Evolutionary conservation across 305 asterid species (phyloP).

Genomic region (Solanum hybrid): DNA sequence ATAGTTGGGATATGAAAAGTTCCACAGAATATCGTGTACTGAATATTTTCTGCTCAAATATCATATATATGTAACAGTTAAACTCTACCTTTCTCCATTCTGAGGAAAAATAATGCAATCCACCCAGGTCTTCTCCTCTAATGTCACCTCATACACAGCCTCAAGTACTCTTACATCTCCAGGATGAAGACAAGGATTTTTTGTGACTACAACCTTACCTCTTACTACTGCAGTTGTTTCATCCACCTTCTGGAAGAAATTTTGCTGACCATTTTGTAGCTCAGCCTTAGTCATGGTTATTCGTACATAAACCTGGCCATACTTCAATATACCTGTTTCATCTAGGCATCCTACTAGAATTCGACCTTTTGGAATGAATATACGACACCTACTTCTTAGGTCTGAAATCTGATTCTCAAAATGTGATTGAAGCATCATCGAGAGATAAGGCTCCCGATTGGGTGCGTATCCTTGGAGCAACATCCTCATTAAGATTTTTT

Average conservation of each 20-base stretch:
- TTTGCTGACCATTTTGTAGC: conserved; percentile 29
- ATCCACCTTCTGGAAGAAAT: conserved; percentile 42
- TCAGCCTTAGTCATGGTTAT: conserved; percentile 54
- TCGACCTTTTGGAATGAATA: conserved; percentile 76
- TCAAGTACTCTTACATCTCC: conserved; percentile 87
- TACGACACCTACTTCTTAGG: conserved; percentile 58
- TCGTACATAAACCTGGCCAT: conserved; percentile 74
- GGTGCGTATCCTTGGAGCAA: conserved; percentile 61
- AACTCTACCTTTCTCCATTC: conserved; percentile 71
- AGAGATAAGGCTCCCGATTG: conserved; percentile 61
- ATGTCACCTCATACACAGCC: conserved; percentile 53
- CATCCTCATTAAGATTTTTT: conserved; percentile 51
- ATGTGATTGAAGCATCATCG: conserved; percentile 60
- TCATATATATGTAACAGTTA: neutral
- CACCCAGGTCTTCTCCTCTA: conserved; percentile 42
- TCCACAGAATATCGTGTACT: neutral
- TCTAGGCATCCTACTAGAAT: conserved; percentile 75
- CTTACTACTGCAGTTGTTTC: conserved; percentile 43
- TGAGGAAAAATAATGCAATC: conserved; percentile 89
- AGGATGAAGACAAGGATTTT: conserved; percentile 93
- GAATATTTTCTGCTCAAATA: neutral
- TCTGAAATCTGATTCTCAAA: conserved; percentile 65
- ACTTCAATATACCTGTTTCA: conserved; percentile 62
- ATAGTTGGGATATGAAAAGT: neutral
- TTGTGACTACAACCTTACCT: conserved; percentile 81